These are phyloP conservation scores for Corymbia citriodora DNA, from an alignment of 441 rosid genomes.

Conservation along the genomic window DNA sequence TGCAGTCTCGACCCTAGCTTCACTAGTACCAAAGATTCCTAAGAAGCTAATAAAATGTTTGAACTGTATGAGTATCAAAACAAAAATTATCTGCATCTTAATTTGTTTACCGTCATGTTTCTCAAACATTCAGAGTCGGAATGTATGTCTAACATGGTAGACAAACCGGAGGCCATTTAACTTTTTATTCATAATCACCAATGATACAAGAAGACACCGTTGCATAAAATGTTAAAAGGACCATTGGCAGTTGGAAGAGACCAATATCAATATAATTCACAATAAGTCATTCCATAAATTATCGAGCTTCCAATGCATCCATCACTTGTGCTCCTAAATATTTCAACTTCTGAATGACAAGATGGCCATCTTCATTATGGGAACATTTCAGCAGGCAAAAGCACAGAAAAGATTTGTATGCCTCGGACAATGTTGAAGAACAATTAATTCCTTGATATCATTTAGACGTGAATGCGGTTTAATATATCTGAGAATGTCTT, in stretches of 20 bases:
- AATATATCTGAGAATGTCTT: constrained; percentile 52
- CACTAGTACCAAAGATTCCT: neutral
- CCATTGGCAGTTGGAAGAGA: neutral
- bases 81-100: neutral
- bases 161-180: neutral
- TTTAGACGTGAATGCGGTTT: constrained; percentile 22
- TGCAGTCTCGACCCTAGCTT: neutral
- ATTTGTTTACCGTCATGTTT: neutral
- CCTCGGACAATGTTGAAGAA: neutral
- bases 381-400: neutral
- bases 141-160: neutral
- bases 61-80: neutral
- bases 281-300: neutral
- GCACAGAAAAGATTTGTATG: neutral
- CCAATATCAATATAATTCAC: neutral
- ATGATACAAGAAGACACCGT: neutral
- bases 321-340: neutral
- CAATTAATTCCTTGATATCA: neutral
- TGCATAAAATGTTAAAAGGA: neutral
- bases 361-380: neutral
- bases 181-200: neutral
- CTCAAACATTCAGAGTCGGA: neutral
- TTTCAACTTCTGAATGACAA: neutral
- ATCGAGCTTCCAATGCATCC: neutral
- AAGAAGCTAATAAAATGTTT: neutral